Conservation (phyloP, 495 filamentous ascomycete genomes). For the Cairneyella variabilis region DNA sequence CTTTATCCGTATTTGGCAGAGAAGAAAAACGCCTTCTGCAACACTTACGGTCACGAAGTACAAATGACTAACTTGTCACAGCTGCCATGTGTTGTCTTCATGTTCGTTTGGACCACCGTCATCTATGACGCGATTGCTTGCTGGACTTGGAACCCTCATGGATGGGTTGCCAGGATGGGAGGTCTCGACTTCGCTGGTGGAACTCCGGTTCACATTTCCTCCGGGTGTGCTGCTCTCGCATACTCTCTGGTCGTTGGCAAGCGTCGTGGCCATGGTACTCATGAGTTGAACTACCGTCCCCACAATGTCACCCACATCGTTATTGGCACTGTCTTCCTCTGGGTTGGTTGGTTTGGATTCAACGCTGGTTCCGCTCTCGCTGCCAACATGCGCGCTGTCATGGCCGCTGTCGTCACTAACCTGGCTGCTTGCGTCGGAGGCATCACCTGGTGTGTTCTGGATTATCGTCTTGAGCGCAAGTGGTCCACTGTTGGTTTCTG, state of each 20-base stretch:
- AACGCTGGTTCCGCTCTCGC: slow-evolving; percentile 90
- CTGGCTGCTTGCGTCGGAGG: slow-evolving; percentile 80
- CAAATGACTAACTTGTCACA: background rate
- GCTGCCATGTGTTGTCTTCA: slow-evolving; percentile 88
- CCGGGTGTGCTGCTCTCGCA: slow-evolving; percentile 84
- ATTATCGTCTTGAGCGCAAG: slow-evolving; percentile 91
- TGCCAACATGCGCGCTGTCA: slow-evolving; percentile 82
- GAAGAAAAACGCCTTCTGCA: too few relatives aligned
- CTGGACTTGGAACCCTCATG: slow-evolving; percentile 93
- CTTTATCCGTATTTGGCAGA: too few relatives aligned
- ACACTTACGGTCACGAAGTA: background rate
- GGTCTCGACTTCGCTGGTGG: slow-evolving; percentile 95
- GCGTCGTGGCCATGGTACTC: slow-evolving; percentile 67
- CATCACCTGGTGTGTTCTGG: slow-evolving; percentile 92
- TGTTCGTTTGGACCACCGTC: slow-evolving; percentile 93
- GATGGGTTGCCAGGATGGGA: slow-evolving; percentile 81
- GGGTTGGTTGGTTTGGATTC: slow-evolving; percentile 99
- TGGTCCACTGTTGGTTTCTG: slow-evolving; percentile 98
- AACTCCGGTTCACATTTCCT: slow-evolving; percentile 93
- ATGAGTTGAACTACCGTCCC: slow-evolving; percentile 80
- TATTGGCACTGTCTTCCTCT: slow-evolving; percentile 95
- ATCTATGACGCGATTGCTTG: slow-evolving; percentile 96
- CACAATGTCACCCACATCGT: slow-evolving; percentile 98
- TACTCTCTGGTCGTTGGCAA: slow-evolving; percentile 79
- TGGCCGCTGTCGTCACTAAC: slow-evolving; percentile 71